Base-by-base conservation (phyloP, 352 stramenopile genomes). In the Phytopythium ostracodes region DNA sequence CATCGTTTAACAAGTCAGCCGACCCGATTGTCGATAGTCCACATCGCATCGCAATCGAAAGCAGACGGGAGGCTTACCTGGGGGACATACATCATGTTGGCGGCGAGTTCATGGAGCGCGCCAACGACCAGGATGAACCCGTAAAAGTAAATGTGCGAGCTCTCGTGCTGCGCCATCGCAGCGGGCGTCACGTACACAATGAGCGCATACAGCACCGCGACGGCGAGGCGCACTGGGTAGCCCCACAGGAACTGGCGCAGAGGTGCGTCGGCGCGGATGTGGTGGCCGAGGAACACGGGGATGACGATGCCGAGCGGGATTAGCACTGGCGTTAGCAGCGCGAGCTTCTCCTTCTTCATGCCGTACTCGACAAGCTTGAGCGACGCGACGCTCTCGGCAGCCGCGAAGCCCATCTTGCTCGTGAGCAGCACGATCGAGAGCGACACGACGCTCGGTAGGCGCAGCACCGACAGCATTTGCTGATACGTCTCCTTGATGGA, bases 351-450 rank as follows among this genome's bases (percentile, higher is more conserved):
- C 76, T 98, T 98, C 68, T 94, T 91, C 64, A 97, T 84, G 18
- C 88, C 88, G 57, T 96, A 95, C 49, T 96, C 87, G 22, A 97
- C 81, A 10, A 97, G 71, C 64, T 98, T 98, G n/a, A 98, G 86
- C 36, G 84, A 91, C 33, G 88, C 89, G 2, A 96, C 90, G 33
- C 81, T 91, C 54, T 98, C 95, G 5, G 89, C 91, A 2, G 92
- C 87, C 29, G 88, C 87, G 68, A 98, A 98, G 18, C 88, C 88
- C 50, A 97, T 92, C 68, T 96, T 96, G 65, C 87, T 84, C 31
- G 94, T 98, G 14, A 98, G 71, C 35, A 98, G 75, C 42, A 98
- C 60, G n/a, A 94, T 52, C 17, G 82, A 87, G 22, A 98, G 77
- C 60, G 70, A 83, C 15, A 91, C 73, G 44, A 98, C 88, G 47